A percentile compares a stretch with the other conserved stretches of the same genome.
Conservation (phyloP, 2,329 filamentous ascomycete genomes). For the Aspergillus persii region DNA sequence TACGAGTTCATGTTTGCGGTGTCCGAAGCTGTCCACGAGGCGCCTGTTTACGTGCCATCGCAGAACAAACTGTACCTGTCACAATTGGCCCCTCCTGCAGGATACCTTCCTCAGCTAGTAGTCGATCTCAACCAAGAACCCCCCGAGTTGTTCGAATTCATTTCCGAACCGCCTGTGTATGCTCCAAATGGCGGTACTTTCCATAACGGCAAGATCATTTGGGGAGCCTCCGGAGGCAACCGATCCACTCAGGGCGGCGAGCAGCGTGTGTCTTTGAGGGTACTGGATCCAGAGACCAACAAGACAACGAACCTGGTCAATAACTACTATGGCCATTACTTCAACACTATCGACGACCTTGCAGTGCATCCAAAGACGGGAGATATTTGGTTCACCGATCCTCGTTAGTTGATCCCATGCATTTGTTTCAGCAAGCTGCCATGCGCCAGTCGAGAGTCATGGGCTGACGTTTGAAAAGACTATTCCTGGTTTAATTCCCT, state of each 20-base stretch:
- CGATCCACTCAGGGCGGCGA: constrained; percentile 35
- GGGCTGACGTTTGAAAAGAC: constrained; percentile 12
- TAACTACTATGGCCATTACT: constrained; percentile 44
- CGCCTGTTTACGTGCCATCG: constrained; percentile 41
- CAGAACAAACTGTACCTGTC: constrained; percentile 43
- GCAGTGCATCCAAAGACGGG: constrained; percentile 42
- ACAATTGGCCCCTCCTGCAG: constrained; percentile 36
- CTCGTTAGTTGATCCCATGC: constrained; percentile 25
- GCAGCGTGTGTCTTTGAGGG: constrained; percentile 43
- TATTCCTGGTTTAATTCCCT: constrained; percentile 39
- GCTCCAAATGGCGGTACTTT: constrained; percentile 44
- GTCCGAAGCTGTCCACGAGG: constrained; percentile 41
- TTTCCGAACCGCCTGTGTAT: constrained; percentile 45
- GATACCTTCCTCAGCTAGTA: constrained; percentile 38
- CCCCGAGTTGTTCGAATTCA: constrained; percentile 39
- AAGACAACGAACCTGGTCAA: constrained; percentile 43
- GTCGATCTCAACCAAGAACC: constrained; percentile 45
- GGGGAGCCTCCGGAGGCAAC: constrained; percentile 39
- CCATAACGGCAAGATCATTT: constrained; percentile 41
- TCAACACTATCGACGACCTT: constrained; percentile 19
- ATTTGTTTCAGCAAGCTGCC: not conserved
- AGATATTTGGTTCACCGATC: constrained; percentile 53
- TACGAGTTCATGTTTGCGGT: constrained; percentile 41
- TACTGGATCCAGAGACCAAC: constrained; percentile 47
- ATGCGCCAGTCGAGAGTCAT: constrained; percentile 26